A percentile compares a stretch with the other conserved stretches of the same genome.
Evolutionary conservation across 2,329 filamentous ascomycete species (phyloP).

Genomic region (Penicillium paneum): DNA sequence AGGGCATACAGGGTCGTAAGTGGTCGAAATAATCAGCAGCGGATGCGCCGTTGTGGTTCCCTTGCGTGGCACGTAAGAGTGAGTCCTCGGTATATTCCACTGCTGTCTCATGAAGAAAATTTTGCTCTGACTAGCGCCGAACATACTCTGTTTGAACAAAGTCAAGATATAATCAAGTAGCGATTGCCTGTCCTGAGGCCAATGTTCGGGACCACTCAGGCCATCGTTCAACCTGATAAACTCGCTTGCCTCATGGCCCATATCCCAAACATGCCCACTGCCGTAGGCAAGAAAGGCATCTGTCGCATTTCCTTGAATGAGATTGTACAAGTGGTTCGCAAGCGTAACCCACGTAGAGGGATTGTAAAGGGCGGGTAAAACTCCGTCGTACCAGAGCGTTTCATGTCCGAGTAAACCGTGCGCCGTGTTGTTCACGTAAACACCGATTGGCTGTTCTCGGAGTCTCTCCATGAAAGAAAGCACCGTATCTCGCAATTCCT

Average conservation of each 20-base stretch:
- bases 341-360: slow-evolving; percentile 4
- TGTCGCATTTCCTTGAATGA: slow-evolving; percentile 9
- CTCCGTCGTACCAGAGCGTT: slow-evolving; percentile 23
- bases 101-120: slow-evolving; percentile 9
- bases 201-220: background rate
- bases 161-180: slow-evolving; percentile 1
- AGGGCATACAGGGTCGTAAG: slow-evolving; percentile 23
- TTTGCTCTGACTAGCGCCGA: background rate
- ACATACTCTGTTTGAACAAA: slow-evolving; percentile 5
- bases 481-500: background rate
- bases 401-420: slow-evolving; percentile 19
- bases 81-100: slow-evolving; percentile 11
- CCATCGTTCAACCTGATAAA: slow-evolving; percentile 9
- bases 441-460: slow-evolving; percentile 15
- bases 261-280: no score
- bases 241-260: background rate
- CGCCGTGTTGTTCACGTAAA: slow-evolving; percentile 20
- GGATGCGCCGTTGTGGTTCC: slow-evolving; percentile 20
- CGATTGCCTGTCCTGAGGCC: background rate
- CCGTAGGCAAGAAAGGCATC: slow-evolving; percentile 5
- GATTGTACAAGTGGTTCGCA: slow-evolving; percentile 2
- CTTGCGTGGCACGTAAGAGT: slow-evolving; percentile 12
- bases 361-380: slow-evolving; percentile 2
- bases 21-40: slow-evolving; percentile 24
- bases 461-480: slow-evolving; percentile 1